Evolutionary conservation across 2,329 filamentous ascomycete species (phyloP).

Genomic region (Verruconis gallopava): DNA sequence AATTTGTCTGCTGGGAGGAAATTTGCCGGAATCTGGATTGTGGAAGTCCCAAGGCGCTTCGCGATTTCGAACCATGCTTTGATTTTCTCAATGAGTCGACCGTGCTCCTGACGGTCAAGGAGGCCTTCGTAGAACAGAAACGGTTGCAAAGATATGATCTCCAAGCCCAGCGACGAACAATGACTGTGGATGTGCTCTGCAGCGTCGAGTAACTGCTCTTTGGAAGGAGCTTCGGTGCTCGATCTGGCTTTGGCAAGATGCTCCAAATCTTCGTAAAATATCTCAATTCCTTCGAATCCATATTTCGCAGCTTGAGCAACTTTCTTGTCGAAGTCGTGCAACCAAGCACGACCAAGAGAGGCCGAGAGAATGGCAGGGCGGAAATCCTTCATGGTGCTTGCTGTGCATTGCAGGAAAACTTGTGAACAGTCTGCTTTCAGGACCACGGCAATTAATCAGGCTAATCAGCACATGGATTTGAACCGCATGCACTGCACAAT

Average conservation of each 20-base stretch:
- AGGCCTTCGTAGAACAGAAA: slow-evolving; percentile 70
- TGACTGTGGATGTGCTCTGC: slow-evolving; percentile 44
- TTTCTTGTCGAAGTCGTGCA: slow-evolving; percentile 55
- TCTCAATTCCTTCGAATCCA: slow-evolving; percentile 57
- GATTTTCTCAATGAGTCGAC: slow-evolving; percentile 47
- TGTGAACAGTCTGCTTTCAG: too few species aligned
- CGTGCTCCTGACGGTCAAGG: slow-evolving; percentile 46
- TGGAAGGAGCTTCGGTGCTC: slow-evolving; percentile 28
- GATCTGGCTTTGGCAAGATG: slow-evolving; percentile 41
- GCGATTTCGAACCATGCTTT: slow-evolving; percentile 57
- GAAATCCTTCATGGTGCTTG: too few species aligned
- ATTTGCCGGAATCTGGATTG: slow-evolving; percentile 62
- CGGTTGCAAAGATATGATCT: slow-evolving; percentile 58
- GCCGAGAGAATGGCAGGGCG: slow-evolving; percentile 61
- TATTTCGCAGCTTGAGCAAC: slow-evolving; percentile 53
- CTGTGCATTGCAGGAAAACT: too few species aligned
- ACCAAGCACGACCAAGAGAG: slow-evolving; percentile 60
- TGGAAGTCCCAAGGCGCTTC: slow-evolving; percentile 50
- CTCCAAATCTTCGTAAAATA: slow-evolving; percentile 65
- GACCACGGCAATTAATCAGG: too few species aligned
- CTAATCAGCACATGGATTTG: too few species aligned
- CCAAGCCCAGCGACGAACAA: slow-evolving; percentile 42
- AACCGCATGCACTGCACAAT: too few species aligned
- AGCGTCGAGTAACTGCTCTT: slow-evolving; percentile 41
- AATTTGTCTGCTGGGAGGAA: slow-evolving; percentile 46